Conservation (phyloP, 2,329 filamentous ascomycete species). For the Monascus ruber region DNA sequence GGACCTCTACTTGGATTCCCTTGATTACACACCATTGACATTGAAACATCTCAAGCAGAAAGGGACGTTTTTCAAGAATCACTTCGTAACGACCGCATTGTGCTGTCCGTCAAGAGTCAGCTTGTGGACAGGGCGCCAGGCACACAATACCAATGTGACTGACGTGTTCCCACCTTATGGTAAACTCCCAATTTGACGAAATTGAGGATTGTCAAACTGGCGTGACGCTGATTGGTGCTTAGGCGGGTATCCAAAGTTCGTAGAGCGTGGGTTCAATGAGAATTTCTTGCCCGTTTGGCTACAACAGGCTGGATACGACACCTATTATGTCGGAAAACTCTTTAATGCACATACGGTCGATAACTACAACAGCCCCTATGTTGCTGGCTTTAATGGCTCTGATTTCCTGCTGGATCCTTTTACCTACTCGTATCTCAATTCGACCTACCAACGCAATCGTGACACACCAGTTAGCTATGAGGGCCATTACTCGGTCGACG, state of each 20-base stretch:
- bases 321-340: constrained; percentile 46
- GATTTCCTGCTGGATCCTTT: constrained; percentile 35
- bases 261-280: constrained; percentile 40
- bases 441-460: constrained; percentile 50
- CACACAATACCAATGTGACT: constrained; percentile 63
- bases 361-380: constrained; percentile 36
- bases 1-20: constrained; percentile 49
- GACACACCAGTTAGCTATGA: constrained; percentile 45
- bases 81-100: constrained; percentile 55
- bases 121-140: constrained; percentile 53
- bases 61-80: constrained; percentile 49
- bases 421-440: constrained; percentile 58
- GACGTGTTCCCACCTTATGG: constrained; percentile 44
- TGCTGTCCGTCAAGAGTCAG: constrained; percentile 59
- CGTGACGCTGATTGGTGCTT: not conserved
- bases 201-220: not conserved
- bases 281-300: constrained; percentile 43
- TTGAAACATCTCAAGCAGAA: constrained; percentile 45
- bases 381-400: constrained; percentile 27
- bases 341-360: constrained; percentile 40
- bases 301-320: constrained; percentile 41
- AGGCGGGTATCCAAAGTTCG: constrained; percentile 40
- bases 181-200: not conserved
- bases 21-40: constrained; percentile 50
- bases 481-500: constrained; percentile 46